phyloP scores from a whole-genome alignment of 495 filamentous ascomycete species.

The Diplogelasinospora grovesii region DNA sequence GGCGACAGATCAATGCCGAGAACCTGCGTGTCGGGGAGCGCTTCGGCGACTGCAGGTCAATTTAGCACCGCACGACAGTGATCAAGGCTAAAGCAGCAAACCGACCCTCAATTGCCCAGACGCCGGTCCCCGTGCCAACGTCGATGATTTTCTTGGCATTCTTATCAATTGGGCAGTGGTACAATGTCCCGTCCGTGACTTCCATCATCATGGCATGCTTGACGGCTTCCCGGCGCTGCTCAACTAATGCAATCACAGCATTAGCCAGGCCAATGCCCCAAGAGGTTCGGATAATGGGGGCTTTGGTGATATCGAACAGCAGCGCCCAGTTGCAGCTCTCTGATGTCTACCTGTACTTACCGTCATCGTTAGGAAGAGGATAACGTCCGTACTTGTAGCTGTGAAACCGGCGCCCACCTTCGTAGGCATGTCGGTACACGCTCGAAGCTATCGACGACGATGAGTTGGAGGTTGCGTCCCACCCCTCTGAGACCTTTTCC shows the following conservation, averaged over 20 bases:
- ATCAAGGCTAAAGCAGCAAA: no score
- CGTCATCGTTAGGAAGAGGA: constrained; percentile 49
- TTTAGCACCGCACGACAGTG: no score
- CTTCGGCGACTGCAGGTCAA: constrained; percentile 39
- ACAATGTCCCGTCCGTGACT: constrained; percentile 34
- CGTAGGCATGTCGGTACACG: no score
- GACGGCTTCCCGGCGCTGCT: constrained; percentile 41
- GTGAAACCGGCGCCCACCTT: constrained; percentile 54
- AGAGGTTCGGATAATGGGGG: no score
- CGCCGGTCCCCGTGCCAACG: constrained; percentile 50
- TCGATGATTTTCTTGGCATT: constrained; percentile 40
- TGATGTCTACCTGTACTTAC: no score
- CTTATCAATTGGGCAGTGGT: constrained; percentile 34
- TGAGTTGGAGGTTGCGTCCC: no score
- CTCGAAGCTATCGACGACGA: no score
- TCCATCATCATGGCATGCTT: constrained; percentile 31
- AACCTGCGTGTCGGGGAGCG: constrained; percentile 30
- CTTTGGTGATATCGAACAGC: no score
- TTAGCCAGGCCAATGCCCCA: no score
- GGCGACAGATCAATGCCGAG: constrained; percentile 29
- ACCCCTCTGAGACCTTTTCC: no score
- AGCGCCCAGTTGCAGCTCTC: no score
- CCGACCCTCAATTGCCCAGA: constrained; percentile 41
- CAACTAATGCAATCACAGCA: no score
- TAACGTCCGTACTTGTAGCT: constrained; percentile 49